Evolutionary conservation across 495 filamentous ascomycete genomes (phyloP), one percentile per base, ranked within the genome.

Genomic region (Lasiosphaeria miniovina): DNA sequence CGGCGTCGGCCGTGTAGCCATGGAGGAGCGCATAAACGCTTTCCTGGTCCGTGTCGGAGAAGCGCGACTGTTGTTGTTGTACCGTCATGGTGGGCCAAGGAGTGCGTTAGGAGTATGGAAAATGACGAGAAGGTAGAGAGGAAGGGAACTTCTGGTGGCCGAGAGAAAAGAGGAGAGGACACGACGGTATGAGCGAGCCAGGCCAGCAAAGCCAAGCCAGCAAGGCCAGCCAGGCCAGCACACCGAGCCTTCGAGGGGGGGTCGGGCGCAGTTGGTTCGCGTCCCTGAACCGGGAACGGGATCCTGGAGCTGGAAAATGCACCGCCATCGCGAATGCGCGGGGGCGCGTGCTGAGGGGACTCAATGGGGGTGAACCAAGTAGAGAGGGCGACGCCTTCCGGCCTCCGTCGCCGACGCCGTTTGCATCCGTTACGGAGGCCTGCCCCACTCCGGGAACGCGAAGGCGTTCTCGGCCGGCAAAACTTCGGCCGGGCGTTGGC

Each of bases 101-200:
- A 55, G 53, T 17, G 36, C 36, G 53, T 55, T 41, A 55, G 53
- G 31, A 55, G 34, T 55, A 55, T 33, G 53, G 43, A 55, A 11
- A 55, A 55, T 55, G 53, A 55, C 43, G 53, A 55, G 53, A 55
- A 55, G n/a, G n/a, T n/a, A 55, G 53, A 55, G 36, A 55, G 53
- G 53, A 55, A 49, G 46, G 15, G 53, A 41, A 55, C n/a, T 49
- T 49, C 46, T 49, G 46, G 17, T 49, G 46, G 46, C 34, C n/a
- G 53, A 43, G 35, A 41, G 34, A 36, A 36, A 15, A 38, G 53
- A 36, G 12, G 11, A 9, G 36, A 36, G 31, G 53, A 6, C 32
- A 40, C 33, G 53, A 55, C 7, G 53, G 53, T 11, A 55, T 55
- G 53, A 55, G 53, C 53, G 53, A 55, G 53, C 53, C 10, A 4